phyloP scores from a whole-genome alignment of 2,329 filamentous ascomycete species.

The Fusarium guadeloupense region DNA sequence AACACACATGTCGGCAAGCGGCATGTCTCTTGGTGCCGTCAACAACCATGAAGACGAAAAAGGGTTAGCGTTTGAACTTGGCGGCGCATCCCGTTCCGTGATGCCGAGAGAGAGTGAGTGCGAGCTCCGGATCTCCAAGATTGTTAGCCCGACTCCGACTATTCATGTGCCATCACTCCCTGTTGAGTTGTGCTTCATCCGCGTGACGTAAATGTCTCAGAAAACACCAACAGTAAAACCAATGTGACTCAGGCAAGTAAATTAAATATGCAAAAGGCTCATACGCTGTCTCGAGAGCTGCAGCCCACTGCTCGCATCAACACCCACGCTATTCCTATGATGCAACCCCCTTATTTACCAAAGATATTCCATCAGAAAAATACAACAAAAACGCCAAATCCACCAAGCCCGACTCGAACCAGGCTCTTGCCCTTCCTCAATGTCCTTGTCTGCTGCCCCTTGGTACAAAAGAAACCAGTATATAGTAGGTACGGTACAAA shows the following conservation, averaged over 20 bases:
- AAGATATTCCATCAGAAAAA: constrained; percentile 19
- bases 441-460: constrained; percentile 32
- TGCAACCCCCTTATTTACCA: constrained; percentile 37
- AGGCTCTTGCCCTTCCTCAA: constrained; percentile 21
- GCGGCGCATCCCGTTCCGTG: neutral
- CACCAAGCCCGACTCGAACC: constrained; percentile 29
- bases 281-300: constrained; percentile 26
- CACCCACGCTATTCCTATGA: constrained; percentile 28
- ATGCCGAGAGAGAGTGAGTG: constrained; percentile 17
- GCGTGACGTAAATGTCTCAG: neutral
- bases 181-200: constrained; percentile 1
- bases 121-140: constrained; percentile 3
- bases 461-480: constrained; percentile 41
- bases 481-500: constrained; percentile 45
- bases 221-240: neutral
- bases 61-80: constrained; percentile 24
- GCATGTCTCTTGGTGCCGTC: neutral
- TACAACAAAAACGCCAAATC: constrained; percentile 38
- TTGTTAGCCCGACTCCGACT: neutral
- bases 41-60: constrained; percentile 30
- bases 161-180: neutral
- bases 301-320: constrained; percentile 42
- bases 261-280: constrained; percentile 38
- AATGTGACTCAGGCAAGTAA: constrained; percentile 33
- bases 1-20: neutral